phyloP scores from a whole-genome alignment of 768 basidiomycete species.

The Tricholoma sp. region DNA sequence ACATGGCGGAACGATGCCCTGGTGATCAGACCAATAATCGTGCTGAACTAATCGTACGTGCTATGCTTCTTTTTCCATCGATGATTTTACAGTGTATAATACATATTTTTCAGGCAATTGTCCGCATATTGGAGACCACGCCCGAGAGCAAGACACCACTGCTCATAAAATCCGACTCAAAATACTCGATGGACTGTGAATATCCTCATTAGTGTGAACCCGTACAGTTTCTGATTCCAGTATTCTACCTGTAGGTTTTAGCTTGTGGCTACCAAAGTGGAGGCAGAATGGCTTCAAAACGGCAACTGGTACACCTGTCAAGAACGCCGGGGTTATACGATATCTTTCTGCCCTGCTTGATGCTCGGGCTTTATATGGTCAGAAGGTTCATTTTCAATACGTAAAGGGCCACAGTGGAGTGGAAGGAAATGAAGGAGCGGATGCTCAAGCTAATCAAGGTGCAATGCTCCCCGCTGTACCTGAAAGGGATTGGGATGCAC shows the following conservation, averaged over 20 bases:
- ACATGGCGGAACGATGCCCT: slow-evolving; percentile 77
- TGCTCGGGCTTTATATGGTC: slow-evolving; percentile 43
- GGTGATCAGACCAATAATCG: slow-evolving; percentile 84
- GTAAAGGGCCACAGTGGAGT: slow-evolving; percentile 79
- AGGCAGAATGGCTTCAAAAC: slow-evolving; percentile 43
- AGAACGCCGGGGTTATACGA: slow-evolving; percentile 67
- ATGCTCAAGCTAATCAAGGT: slow-evolving; percentile 64
- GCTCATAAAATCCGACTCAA: slow-evolving; percentile 80
- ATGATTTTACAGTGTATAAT: neutral
- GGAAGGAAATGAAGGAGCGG: slow-evolving; percentile 85
- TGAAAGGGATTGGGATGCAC: slow-evolving; percentile 60
- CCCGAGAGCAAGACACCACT: slow-evolving; percentile 52
- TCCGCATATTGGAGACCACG: slow-evolving; percentile 72
- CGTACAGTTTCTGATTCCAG: neutral
- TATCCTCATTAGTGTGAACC: neutral
- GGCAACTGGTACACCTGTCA: slow-evolving; percentile 50
- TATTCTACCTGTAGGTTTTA: slow-evolving; percentile 45
- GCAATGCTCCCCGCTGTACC: slow-evolving; percentile 27
- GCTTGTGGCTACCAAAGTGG: slow-evolving; percentile 71
- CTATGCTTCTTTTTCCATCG: neutral
- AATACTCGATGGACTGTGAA: slow-evolving; percentile 77
- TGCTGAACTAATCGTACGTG: slow-evolving; percentile 78
- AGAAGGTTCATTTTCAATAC: slow-evolving; percentile 58
- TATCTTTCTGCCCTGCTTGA: slow-evolving; percentile 65
- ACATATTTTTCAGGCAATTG: slow-evolving; percentile 60